Percentiles rank a stretch among this genome's conserved stretches.
Conservation (phyloP, 2,329 filamentous ascomycete species). For the Basipetospora chlamydospora region DNA sequence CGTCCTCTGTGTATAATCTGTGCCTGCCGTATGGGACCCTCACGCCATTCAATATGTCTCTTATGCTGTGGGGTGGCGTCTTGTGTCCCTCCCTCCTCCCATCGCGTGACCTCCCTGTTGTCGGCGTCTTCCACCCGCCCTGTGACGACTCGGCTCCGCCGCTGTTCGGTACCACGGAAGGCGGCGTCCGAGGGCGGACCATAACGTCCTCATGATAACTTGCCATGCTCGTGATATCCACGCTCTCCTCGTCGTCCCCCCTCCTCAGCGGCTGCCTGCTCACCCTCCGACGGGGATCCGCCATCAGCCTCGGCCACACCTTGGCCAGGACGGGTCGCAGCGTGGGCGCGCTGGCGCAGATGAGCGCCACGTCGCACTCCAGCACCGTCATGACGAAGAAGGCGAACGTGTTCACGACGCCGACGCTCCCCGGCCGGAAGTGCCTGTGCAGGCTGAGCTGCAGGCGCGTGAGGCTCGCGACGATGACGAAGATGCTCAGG, state of each 20-base stretch:
- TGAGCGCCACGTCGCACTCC: slow-evolving; percentile 20
- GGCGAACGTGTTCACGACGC: slow-evolving; percentile 13
- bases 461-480: slow-evolving; percentile 6
- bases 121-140: background rate
- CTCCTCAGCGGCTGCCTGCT: slow-evolving; percentile 7
- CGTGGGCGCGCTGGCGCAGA: slow-evolving; percentile 20
- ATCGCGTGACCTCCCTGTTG: background rate
- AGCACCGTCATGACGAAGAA: slow-evolving; percentile 22
- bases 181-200: slow-evolving; percentile 10
- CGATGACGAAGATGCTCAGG: slow-evolving; percentile 23
- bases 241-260: slow-evolving; percentile 9
- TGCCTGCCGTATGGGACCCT: slow-evolving; percentile 5
- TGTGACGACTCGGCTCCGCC: slow-evolving; percentile 10
- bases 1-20: background rate
- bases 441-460: slow-evolving; percentile 15
- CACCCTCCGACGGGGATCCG: slow-evolving; percentile 2
- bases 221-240: slow-evolving; percentile 14
- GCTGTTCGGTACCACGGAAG: slow-evolving; percentile 10
- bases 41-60: slow-evolving; percentile 3
- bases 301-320: slow-evolving; percentile 14
- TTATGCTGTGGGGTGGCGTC: slow-evolving; percentile 7
- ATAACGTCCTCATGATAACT: slow-evolving; percentile 19
- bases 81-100: slow-evolving; percentile 8
- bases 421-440: slow-evolving; percentile 10
- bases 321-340: slow-evolving; percentile 16